phyloP scores from a whole-genome alignment of 2,329 filamentous ascomycete genomes.

The Lecanicillium sp. region DNA sequence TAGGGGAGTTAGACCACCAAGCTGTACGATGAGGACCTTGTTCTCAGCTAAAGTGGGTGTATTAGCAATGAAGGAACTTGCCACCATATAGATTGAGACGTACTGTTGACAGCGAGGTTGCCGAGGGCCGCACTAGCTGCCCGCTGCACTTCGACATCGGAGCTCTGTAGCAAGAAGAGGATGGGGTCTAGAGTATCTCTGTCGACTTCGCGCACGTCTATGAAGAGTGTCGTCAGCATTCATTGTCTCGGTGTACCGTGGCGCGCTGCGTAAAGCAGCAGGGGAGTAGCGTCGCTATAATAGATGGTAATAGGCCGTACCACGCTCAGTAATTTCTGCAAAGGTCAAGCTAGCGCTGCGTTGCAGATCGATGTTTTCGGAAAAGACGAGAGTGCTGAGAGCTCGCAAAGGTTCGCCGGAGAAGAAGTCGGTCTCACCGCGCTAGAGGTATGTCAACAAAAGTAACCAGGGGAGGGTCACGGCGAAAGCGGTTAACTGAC shows the following conservation, averaged over 20 bases:
- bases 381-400: slow-evolving; percentile 92
- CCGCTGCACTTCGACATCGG: slow-evolving; percentile 93
- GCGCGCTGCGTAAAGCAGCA: background rate
- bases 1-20: slow-evolving; percentile 81
- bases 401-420: slow-evolving; percentile 89
- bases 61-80: slow-evolving; percentile 28
- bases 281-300: background rate
- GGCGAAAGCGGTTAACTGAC: slow-evolving; percentile 41
- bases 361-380: slow-evolving; percentile 96
- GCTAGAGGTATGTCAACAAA: slow-evolving; percentile 42
- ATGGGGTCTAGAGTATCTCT: slow-evolving; percentile 93
- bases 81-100: slow-evolving; percentile 29
- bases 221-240: slow-evolving; percentile 10
- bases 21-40: slow-evolving; percentile 90
- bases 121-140: slow-evolving; percentile 93
- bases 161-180: slow-evolving; percentile 85
- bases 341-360: slow-evolving; percentile 96
- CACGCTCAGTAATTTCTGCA: slow-evolving; percentile 96
- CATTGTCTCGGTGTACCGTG: too few species aligned
- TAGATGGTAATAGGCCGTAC: slow-evolving; percentile 42
- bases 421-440: slow-evolving; percentile 97
- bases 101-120: slow-evolving; percentile 96
- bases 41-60: slow-evolving; percentile 66
- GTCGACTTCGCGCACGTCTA: slow-evolving; percentile 95
- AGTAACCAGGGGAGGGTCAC: background rate